Evolutionary conservation across 371 early-diverging fungal genomes (phyloP).

Genomic region (Saksenaea vasiformis): DNA sequence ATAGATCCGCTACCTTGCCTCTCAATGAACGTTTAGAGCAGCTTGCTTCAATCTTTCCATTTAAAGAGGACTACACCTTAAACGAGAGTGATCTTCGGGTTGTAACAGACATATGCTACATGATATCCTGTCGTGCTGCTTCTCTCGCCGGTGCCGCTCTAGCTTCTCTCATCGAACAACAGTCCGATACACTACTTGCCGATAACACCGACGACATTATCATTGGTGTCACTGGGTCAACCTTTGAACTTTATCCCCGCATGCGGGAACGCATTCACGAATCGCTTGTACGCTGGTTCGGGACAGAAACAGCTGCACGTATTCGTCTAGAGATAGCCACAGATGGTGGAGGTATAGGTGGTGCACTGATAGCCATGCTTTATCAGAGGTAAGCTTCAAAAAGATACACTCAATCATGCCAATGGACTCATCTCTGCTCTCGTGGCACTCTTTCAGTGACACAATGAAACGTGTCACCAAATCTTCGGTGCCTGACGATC

Average conservation of each 20-base stretch:
- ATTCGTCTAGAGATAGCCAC: constrained; percentile 41
- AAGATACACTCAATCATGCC: neutral
- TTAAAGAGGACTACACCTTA: constrained; percentile 15
- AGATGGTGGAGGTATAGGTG: constrained; percentile 51
- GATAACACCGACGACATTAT: constrained; percentile 23
- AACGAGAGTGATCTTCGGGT: constrained; percentile 15
- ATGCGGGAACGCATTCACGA: constrained; percentile 40
- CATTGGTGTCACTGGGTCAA: constrained; percentile 42
- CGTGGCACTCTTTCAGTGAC: neutral
- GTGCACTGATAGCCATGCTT: constrained; percentile 50
- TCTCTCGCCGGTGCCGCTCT: constrained; percentile 33
- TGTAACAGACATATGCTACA: constrained; percentile 32
- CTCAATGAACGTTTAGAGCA: neutral
- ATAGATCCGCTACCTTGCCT: neutral
- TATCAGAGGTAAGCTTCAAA: constrained; percentile 1
- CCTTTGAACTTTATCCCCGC: constrained; percentile 42
- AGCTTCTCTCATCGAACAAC: constrained; percentile 36
- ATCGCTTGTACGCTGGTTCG: constrained; percentile 40
- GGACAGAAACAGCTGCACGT: constrained; percentile 20
- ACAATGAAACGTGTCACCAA: neutral
- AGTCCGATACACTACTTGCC: constrained; percentile 12
- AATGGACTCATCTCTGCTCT: neutral
- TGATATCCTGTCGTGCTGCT: constrained; percentile 36
- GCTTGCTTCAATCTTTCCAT: constrained; percentile 6
- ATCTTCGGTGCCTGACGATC: neutral